Conservation (phyloP, 2,329 filamentous ascomycete species). For the Aspergillus sp. region DNA sequence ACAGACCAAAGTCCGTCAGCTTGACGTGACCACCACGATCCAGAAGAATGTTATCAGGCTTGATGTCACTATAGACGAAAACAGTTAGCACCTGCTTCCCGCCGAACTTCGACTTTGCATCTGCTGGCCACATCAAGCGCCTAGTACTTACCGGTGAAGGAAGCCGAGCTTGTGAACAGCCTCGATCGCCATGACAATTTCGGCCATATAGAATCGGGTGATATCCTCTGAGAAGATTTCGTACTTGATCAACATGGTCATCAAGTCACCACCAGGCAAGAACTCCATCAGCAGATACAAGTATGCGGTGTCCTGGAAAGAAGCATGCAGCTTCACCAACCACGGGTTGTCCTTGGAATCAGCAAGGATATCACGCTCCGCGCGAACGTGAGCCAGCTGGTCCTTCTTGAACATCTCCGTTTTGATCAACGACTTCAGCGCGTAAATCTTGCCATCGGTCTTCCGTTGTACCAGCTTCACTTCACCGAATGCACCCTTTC, state of each 20-base stretch:
- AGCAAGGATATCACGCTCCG: constrained; percentile 94
- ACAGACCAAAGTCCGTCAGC: constrained; percentile 95
- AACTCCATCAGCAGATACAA: constrained; percentile 99
- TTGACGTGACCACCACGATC: constrained; percentile 97
- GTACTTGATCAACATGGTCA: constrained; percentile 99
- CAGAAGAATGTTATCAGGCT: constrained; percentile 96
- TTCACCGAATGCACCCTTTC: constrained; percentile 97
- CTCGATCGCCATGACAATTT: constrained; percentile 97
- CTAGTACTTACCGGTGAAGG: constrained; percentile 79
- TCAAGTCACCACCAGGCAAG: constrained; percentile 93
- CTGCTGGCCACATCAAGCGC: background rate
- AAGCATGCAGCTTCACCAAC: constrained; percentile 98
- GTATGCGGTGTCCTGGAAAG: constrained; percentile 95
- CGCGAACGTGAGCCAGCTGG: constrained; percentile 93
- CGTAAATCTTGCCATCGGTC: constrained; percentile 94
- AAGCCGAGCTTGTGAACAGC: constrained; percentile 97
- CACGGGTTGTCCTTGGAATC: constrained; percentile 96
- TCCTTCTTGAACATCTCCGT: constrained; percentile 99
- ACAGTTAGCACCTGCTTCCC: constrained; percentile 1
- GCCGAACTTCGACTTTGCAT: background rate
- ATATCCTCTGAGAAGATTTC: constrained; percentile 99
- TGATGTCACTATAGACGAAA: constrained; percentile 74
- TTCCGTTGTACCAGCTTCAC: constrained; percentile 97
- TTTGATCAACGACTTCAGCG: constrained; percentile 97
- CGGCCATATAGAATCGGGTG: constrained; percentile 97